Evolutionary conservation across 495 filamentous ascomycete species (phyloP).

Genomic region (Eremomyces bilateralis): DNA sequence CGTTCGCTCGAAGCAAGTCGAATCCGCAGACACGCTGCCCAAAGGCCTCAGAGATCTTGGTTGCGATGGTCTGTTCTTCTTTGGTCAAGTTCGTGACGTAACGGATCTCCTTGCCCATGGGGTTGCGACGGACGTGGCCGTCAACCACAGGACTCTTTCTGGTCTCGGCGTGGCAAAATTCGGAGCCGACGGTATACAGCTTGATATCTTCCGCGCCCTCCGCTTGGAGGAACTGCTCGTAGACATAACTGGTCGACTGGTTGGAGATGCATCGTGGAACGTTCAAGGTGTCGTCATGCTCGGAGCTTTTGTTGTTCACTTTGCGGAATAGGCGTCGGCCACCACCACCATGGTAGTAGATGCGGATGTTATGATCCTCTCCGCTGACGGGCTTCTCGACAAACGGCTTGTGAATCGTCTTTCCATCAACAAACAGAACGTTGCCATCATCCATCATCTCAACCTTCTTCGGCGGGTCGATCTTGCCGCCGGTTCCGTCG

Average conservation of each 20-base stretch:
- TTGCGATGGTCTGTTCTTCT: slow-evolving; percentile 69
- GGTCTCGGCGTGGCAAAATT: slow-evolving; percentile 92
- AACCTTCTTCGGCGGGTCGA: slow-evolving; percentile 36
- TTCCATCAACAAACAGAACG: slow-evolving; percentile 67
- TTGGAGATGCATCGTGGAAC: slow-evolving; percentile 67
- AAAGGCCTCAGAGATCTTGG: slow-evolving; percentile 77
- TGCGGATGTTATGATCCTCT: slow-evolving; percentile 96
- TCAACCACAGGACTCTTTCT: slow-evolving; percentile 94
- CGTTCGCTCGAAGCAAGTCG: slow-evolving; percentile 69
- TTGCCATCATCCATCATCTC: slow-evolving; percentile 73
- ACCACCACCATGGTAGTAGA: slow-evolving; percentile 76
- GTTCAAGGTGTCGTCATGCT: slow-evolving; percentile 55
- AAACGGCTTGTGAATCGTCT: slow-evolving; percentile 69
- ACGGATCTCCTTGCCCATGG: slow-evolving; percentile 87
- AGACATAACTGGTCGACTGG: slow-evolving; percentile 62
- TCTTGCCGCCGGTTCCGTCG: slow-evolving; percentile 48
- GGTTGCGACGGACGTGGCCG: slow-evolving; percentile 84
- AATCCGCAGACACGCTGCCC: slow-evolving; percentile 93
- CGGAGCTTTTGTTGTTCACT: slow-evolving; percentile 93
- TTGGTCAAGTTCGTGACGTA: slow-evolving; percentile 70
- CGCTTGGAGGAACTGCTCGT: slow-evolving; percentile 88
- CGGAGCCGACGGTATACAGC: slow-evolving; percentile 86
- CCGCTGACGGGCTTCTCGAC: slow-evolving; percentile 97
- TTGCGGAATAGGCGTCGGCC: slow-evolving; percentile 88
- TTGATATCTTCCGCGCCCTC: slow-evolving; percentile 97